Percentiles rank a stretch among this genome's conserved stretches.
Conservation (phyloP, 805 yeast genomes). For the Huiozyma naganishii region DNA sequence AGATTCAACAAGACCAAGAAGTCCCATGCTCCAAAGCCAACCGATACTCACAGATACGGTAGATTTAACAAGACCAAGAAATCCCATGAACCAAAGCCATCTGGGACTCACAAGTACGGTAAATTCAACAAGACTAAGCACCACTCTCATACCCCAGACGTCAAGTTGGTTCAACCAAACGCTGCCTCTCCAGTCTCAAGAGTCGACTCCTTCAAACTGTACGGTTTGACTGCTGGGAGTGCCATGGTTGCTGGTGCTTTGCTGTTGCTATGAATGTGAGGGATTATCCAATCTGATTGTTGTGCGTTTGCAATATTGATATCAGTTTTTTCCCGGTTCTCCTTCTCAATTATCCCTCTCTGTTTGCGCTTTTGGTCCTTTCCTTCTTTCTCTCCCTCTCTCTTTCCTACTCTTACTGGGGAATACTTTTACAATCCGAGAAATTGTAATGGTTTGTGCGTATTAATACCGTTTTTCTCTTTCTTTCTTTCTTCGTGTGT, state of each 20-base stretch:
- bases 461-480: too few relatives aligned
- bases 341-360: background rate
- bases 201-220: conserved; percentile 14
- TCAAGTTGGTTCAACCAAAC: conserved; percentile 9
- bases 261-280: conserved; percentile 29
- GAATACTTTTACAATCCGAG: too few relatives aligned
- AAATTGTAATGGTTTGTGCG: too few relatives aligned
- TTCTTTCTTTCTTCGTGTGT: too few relatives aligned
- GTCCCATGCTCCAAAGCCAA: conserved; percentile 24
- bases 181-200: conserved; percentile 14
- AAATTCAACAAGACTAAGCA: conserved; percentile 35
- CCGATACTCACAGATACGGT: conserved; percentile 51
- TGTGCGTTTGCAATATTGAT: background rate
- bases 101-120: conserved; percentile 51
- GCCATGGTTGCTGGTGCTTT: conserved; percentile 43
- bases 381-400: background rate
- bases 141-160: conserved; percentile 14
- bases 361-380: background rate
- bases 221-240: conserved; percentile 32
- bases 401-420: too few relatives aligned
- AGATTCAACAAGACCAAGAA: conserved; percentile 36
- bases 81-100: conserved; percentile 23
- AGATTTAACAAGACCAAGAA: conserved; percentile 36
- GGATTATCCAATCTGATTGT: conserved; percentile 2
- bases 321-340: background rate